phyloP scores from a whole-genome alignment of 148 eudicot species.

The Polygonum maritimum region DNA sequence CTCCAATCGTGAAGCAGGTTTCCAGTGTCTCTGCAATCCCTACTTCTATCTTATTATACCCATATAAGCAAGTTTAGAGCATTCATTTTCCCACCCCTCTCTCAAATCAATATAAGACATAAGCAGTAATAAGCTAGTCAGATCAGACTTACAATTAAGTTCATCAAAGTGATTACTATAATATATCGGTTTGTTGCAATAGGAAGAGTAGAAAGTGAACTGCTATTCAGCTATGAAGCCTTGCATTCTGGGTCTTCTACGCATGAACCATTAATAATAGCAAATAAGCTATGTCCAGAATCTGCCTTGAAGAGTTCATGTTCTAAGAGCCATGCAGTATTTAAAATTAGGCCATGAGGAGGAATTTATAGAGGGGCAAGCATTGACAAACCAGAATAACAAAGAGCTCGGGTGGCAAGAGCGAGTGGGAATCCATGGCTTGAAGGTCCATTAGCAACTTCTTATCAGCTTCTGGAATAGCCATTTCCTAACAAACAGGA shows the following conservation, averaged over 20 bases:
- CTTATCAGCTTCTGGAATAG: no score
- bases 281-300: constrained; percentile 80
- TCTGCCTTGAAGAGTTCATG: constrained; percentile 83
- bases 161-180: constrained; percentile 78
- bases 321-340: constrained; percentile 6
- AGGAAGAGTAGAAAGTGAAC: constrained; percentile 63
- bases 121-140: not conserved
- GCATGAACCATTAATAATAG: constrained; percentile 78
- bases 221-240: constrained; percentile 81
- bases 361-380: no score
- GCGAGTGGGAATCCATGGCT: no score
- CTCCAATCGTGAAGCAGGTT: constrained; percentile 73
- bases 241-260: constrained; percentile 74
- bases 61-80: not conserved
- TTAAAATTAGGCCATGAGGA: no score
- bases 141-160: constrained; percentile 58
- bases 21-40: constrained; percentile 84
- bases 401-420: no score
- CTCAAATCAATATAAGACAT: not conserved
- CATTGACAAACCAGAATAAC: no score
- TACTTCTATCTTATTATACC: not conserved
- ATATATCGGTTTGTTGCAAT: constrained; percentile 75
- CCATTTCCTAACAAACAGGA: no score
- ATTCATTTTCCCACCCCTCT: not conserved
- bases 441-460: no score